Evolutionary conservation across 257 asterid species (phyloP), one percentile per base, ranked within the genome.

Genomic region (Nicotiana tomentosiformis): DNA sequence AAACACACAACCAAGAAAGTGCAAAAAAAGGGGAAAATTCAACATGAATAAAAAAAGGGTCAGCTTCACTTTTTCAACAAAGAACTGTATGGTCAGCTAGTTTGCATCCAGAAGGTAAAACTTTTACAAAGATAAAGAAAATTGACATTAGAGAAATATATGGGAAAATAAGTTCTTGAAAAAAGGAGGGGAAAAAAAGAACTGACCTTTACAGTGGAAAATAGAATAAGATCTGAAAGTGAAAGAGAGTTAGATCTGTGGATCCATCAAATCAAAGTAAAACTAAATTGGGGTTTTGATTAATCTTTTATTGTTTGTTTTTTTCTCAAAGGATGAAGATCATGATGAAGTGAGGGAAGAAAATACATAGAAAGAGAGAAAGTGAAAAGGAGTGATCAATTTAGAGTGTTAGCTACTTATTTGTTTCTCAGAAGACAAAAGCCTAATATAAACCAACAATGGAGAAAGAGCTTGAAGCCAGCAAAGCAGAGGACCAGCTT

Each of bases 391-490:
- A 82, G 55, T 78, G 56, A 33, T 32, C 37, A 79, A 69, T 77
- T 43, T 43, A 9, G 51, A 49, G 86, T 84, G 23, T 62, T 49
- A 81, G 83, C 80, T 43, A 43, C 51, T 43, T 43, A 93, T 85
- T 90, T 88, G 90, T 84, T 88, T 88, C 72, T 83, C 83, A 91
- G 85, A 86, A 89, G 92, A 91, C 93, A 90, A 43, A 90, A 85
- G 89, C 84, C 94, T 92, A 93, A 92, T 89, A 95, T 92, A 90
- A 89, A 87, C 92, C 92, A 90, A 90, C 91, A 87, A 88, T 81
- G 89, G 88, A 84, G 91, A 43, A 11, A 9, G 51, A 93, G 92
- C 96, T 95, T 85, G 60, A 89, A 88, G 88, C 93, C 95, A 94
- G 94, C 97, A 82, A 87, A 87, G 93, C 94, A 88, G 82, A 77